phyloP scores from a whole-genome alignment of 2,329 filamentous ascomycete genomes.

The Trichoderma atrobrunneum region DNA sequence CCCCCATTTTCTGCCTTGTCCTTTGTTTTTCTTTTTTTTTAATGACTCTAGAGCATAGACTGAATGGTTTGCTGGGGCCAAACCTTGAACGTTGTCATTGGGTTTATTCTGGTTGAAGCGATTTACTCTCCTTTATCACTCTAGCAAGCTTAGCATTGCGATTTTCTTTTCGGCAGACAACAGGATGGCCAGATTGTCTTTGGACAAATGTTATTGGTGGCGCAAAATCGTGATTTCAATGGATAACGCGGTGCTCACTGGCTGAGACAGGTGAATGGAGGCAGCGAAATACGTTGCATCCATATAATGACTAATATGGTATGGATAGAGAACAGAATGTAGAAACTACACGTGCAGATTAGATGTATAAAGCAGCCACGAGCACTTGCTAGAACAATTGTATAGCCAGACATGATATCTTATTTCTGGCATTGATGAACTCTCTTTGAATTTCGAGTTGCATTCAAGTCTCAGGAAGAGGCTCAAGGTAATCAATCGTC shows the following conservation, averaged over 20 bases:
- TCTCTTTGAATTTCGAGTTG: neutral
- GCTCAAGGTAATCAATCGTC: neutral
- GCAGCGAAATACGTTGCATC: neutral
- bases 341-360: neutral
- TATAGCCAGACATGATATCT: neutral
- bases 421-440: neutral
- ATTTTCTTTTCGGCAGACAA: neutral
- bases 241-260: neutral
- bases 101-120: conserved; percentile 5
- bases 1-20: neutral
- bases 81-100: neutral
- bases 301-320: neutral
- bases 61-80: conserved; percentile 4
- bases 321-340: neutral
- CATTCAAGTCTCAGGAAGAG: neutral
- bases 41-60: neutral
- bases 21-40: neutral
- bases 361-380: neutral
- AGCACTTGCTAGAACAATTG: neutral
- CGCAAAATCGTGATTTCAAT: neutral
- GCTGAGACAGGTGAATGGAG: neutral
- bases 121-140: neutral
- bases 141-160: conserved; percentile 8
- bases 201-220: neutral
- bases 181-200: neutral